Evolutionary conservation across 805 yeast genomes (phyloP).

Genomic region (Yarrowia sp.): DNA sequence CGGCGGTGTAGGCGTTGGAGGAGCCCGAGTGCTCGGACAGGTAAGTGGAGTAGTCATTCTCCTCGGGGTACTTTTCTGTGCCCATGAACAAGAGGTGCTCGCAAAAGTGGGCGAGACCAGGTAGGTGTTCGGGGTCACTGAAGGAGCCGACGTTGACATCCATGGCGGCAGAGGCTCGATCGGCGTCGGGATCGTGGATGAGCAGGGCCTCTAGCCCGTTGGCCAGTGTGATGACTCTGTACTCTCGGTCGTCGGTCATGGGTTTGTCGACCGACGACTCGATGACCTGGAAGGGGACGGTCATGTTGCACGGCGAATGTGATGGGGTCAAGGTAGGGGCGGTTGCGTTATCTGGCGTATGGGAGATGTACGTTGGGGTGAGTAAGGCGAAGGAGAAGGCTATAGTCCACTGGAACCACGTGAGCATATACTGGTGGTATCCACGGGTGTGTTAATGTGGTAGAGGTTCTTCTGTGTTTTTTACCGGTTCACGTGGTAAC

Average conservation of each 20-base stretch:
- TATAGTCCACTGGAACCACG: slow-evolving; percentile 13
- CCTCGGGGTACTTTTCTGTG: slow-evolving; percentile 68
- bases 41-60: slow-evolving; percentile 69
- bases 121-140: slow-evolving; percentile 63
- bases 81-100: slow-evolving; percentile 85
- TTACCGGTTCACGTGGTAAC: neutral
- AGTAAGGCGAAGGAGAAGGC: neutral
- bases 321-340: neutral
- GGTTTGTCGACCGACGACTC: slow-evolving; percentile 42
- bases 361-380: neutral
- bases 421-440: slow-evolving; percentile 1
- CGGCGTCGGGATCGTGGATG: slow-evolving; percentile 70
- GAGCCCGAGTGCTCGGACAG: slow-evolving; percentile 81
- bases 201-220: slow-evolving; percentile 69
- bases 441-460: neutral
- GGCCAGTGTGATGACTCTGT: slow-evolving; percentile 60
- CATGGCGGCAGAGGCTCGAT: slow-evolving; percentile 63
- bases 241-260: slow-evolving; percentile 64
- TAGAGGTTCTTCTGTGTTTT: neutral
- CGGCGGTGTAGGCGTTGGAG: slow-evolving; percentile 88
- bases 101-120: slow-evolving; percentile 87
- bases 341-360: neutral
- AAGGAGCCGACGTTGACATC: slow-evolving; percentile 79
- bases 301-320: slow-evolving; percentile 1
- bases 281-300: slow-evolving; percentile 26